Percentiles rank a stretch among this genome's conserved stretches.
phyloP scores from a whole-genome alignment of 805 yeast species.

The Sungouiozyma intestinalis region DNA sequence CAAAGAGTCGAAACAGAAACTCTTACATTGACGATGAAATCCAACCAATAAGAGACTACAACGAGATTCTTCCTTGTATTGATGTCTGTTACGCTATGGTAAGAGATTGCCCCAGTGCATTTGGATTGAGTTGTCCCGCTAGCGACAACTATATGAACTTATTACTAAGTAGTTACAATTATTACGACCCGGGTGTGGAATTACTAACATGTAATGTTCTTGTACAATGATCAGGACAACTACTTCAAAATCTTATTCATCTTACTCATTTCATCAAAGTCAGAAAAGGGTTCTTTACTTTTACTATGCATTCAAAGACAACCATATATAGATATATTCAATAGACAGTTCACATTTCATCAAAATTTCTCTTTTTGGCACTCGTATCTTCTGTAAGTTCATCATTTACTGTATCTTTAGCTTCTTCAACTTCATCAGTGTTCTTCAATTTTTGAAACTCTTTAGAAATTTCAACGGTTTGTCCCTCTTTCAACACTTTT shows the following conservation, averaged over 20 bases:
- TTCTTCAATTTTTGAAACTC: constrained; percentile 25
- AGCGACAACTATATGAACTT: constrained; percentile 9
- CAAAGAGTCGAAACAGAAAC: constrained; percentile 47
- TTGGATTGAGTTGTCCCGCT: constrained; percentile 68
- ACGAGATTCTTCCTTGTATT: constrained; percentile 79
- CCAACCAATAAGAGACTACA: constrained; percentile 48
- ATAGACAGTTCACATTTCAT: constrained; percentile 4
- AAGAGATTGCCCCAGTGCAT: constrained; percentile 70
- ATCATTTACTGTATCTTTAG: neutral
- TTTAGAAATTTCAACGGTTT: constrained; percentile 31
- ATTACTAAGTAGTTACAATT: constrained; percentile 25
- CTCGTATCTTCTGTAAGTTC: neutral
- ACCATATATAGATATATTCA: neutral
- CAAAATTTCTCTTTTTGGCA: constrained; percentile 11
- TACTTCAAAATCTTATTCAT: too few relatives aligned
- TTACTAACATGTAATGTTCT: constrained; percentile 35
- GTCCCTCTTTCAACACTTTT: constrained; percentile 41
- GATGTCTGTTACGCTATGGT: constrained; percentile 71
- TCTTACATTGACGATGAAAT: constrained; percentile 43
- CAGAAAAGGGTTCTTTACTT: too few relatives aligned
- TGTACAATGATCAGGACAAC: constrained; percentile 9
- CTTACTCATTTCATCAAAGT: neutral
- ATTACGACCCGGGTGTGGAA: constrained; percentile 7
- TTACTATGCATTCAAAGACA: neutral
- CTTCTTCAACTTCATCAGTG: constrained; percentile 2